Conservation (phyloP, 257 asterid genomes). For the Leptodermis oblonga region DNA sequence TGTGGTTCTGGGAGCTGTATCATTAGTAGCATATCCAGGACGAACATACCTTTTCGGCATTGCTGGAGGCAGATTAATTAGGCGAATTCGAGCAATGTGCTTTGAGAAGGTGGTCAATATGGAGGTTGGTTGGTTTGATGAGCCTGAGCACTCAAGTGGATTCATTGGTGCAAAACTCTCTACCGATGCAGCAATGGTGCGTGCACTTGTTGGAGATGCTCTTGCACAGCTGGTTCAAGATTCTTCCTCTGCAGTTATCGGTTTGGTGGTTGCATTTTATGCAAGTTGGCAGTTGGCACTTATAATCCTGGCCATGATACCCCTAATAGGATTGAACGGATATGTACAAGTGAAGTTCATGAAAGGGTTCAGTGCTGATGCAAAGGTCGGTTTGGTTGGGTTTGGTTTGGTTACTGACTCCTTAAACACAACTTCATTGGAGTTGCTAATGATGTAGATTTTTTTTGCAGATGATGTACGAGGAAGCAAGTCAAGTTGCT, state of each 20-base stretch:
- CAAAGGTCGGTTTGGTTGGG: slow-evolving; percentile 61
- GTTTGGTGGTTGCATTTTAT: slow-evolving; percentile 57
- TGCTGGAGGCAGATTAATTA: slow-evolving; percentile 76
- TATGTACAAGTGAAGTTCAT: slow-evolving; percentile 54
- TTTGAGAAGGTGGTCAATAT: slow-evolving; percentile 80
- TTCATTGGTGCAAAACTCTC: slow-evolving; percentile 81
- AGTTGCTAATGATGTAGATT: not conserved
- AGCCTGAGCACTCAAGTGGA: slow-evolving; percentile 76
- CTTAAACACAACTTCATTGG: not conserved
- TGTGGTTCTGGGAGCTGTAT: slow-evolving; percentile 55
- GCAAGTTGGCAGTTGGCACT: slow-evolving; percentile 83
- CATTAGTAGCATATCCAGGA: slow-evolving; percentile 66
- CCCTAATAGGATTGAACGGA: slow-evolving; percentile 63
- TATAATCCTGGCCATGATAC: slow-evolving; percentile 61
- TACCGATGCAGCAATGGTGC: slow-evolving; percentile 74
- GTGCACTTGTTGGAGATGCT: slow-evolving; percentile 85
- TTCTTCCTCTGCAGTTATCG: slow-evolving; percentile 51
- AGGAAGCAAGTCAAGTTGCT: slow-evolving; percentile 88
- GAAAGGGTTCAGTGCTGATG: slow-evolving; percentile 78
- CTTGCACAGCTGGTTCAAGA: slow-evolving; percentile 83
- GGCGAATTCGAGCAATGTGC: slow-evolving; percentile 69
- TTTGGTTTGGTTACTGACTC: too few species aligned
- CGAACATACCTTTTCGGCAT: slow-evolving; percentile 73
- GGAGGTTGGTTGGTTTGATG: slow-evolving; percentile 92
- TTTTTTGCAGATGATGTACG: slow-evolving; percentile 59